Evolutionary conservation across 2,329 filamentous ascomycete species (phyloP).

Genomic region (Diplodia intermedia): DNA sequence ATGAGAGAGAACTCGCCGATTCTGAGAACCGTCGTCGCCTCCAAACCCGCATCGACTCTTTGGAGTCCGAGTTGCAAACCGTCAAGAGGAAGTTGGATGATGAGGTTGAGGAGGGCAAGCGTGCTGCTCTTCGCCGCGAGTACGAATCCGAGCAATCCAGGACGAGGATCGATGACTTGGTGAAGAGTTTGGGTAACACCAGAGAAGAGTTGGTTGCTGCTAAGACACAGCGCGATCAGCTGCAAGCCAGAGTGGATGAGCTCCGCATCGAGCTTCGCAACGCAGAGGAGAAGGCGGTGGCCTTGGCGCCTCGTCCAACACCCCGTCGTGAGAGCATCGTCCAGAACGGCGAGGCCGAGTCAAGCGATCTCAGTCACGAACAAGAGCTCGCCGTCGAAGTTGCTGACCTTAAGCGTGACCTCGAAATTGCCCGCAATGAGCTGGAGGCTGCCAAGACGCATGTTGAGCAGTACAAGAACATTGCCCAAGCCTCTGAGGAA

Average conservation of each 20-base stretch:
- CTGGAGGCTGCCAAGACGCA: constrained; percentile 81
- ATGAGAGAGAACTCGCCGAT: constrained; percentile 87
- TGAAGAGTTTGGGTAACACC: constrained; percentile 76
- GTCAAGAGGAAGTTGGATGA: constrained; percentile 84
- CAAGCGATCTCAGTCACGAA: constrained; percentile 67
- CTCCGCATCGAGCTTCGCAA: constrained; percentile 85
- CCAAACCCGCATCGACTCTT: constrained; percentile 75
- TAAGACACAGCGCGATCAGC: constrained; percentile 87
- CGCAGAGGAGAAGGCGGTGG: constrained; percentile 84
- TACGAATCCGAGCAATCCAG: constrained; percentile 88
- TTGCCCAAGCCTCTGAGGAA: constrained; percentile 87
- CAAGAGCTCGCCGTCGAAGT: constrained; percentile 86
- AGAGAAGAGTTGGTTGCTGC: constrained; percentile 86
- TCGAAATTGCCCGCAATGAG: constrained; percentile 81
- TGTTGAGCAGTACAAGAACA: constrained; percentile 84
- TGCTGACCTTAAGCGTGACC: constrained; percentile 83
- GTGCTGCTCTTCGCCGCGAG: constrained; percentile 81
- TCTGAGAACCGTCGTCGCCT: constrained; percentile 81
- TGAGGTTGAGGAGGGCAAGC: constrained; percentile 84
- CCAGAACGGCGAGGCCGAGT: constrained; percentile 50
- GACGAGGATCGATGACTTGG: constrained; percentile 90
- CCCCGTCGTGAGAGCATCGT: constrained; percentile 59
- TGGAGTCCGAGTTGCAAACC: constrained; percentile 79
- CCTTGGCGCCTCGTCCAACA: constrained; percentile 80
- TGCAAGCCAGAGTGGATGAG: constrained; percentile 88